Conservation (phyloP, 805 yeast species). For the Candida dajiaensis region DNA sequence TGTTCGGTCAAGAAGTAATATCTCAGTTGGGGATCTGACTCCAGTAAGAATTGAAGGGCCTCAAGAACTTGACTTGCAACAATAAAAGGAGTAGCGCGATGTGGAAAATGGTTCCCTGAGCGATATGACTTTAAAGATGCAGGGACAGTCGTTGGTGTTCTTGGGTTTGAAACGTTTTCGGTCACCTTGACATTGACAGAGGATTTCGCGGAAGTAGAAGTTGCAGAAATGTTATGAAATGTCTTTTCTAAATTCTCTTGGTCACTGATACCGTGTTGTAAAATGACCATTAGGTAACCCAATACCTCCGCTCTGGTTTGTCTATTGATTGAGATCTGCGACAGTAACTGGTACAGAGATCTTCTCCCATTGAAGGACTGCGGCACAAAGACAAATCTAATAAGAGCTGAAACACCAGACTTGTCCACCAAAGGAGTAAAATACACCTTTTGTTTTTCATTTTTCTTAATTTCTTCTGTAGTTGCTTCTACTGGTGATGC, state of each 20-base stretch:
- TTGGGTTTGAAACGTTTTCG: slow-evolving; percentile 12
- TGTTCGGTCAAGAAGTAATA: slow-evolving; percentile 78
- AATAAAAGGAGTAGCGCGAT: slow-evolving; percentile 57
- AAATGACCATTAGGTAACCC: slow-evolving; percentile 56
- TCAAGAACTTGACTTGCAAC: slow-evolving; percentile 78
- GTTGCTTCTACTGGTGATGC: slow-evolving; percentile 1
- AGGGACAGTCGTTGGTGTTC: slow-evolving; percentile 15
- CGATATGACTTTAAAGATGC: slow-evolving; percentile 46
- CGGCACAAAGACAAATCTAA: slow-evolving; percentile 69
- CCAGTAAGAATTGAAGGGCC: slow-evolving; percentile 63
- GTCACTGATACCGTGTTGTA: slow-evolving; percentile 69
- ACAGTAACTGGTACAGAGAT: slow-evolving; percentile 56
- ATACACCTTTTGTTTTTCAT: slow-evolving; percentile 35
- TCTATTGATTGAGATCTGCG: slow-evolving; percentile 65
- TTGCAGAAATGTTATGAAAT: slow-evolving; percentile 45
- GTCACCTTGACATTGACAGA: not conserved
- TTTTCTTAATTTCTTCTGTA: slow-evolving; percentile 17
- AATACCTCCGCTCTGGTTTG: slow-evolving; percentile 74
- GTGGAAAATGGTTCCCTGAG: slow-evolving; percentile 39
- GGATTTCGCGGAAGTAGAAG: not conserved
- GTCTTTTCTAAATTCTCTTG: slow-evolving; percentile 56
- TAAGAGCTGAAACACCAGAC: slow-evolving; percentile 65
- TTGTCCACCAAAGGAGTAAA: slow-evolving; percentile 69
- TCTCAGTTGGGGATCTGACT: slow-evolving; percentile 59
- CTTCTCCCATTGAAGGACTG: slow-evolving; percentile 59